Evolutionary conservation across 2,329 filamentous ascomycete genomes (phyloP), one percentile per base, ranked within the genome.

Genomic region (Aspergillus texensis): DNA sequence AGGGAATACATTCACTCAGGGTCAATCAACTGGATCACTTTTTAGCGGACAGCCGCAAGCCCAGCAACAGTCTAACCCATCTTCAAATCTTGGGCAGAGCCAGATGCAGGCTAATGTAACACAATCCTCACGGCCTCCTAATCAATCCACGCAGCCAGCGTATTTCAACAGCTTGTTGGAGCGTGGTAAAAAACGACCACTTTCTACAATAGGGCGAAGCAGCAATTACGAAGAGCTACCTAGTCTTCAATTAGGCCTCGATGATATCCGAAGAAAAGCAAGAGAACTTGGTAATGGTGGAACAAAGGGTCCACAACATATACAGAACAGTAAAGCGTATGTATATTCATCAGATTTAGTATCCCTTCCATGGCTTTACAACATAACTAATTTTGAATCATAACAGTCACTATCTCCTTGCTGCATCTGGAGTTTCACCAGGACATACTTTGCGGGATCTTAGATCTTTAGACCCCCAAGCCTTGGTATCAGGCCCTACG

Each of bases 351-450:
- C 28, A 30, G 53, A 19, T 8, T 10, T 28, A n/a, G 39, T 24
- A 45, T 9, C 16, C 12, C 12, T 21, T 53, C 54, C 65, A 50
- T 36, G 24, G 16, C 3, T 16, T 28, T 14, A 12, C 36, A 16
- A 30, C 16, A 10, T 30, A 43, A 19, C 54, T 48, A 32, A 62
- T 34, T 26, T 58, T 46, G 57, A 50, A 58, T 24, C 64, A 56
- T 58, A 53, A 48, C 66, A 94, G 91, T 71, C 94, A 97, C 77
- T 97, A 97, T 78, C 85, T 98, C 46, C 89, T 99, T 57, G 93
- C 94, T 32, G 94, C 92, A 9, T 98, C 95, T 14, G 95, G 95
- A 39, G 91, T 99, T 62, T 93, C 96, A 73, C 92, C 94, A 16
- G 90, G 91, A 46, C 86, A 90, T 67, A 92, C 94, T 16, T 87